Base-by-base conservation (phyloP, 768 basidiomycete species). In the Krasilnikovozyma curviuscula region DNA sequence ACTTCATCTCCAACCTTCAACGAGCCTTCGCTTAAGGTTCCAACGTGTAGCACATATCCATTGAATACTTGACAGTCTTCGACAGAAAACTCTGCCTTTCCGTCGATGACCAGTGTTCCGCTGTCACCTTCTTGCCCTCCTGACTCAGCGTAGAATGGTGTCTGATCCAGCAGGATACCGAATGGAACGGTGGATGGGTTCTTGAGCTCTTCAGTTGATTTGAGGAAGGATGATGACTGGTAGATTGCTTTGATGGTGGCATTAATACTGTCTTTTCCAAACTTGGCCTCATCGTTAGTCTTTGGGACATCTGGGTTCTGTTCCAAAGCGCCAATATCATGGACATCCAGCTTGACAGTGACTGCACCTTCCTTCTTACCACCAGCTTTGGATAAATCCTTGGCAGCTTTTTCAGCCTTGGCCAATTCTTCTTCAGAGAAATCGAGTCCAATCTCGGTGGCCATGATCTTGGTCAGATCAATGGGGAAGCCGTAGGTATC, bases 401-500 rank as follows among this genome's bases (percentile, higher is more conserved):
- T 88, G 37, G 83, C 86, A 52, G 75, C 73, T 21, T 79, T 74
- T 61, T 88, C 82, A 8, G 93, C 93, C 54, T 73, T 73, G 56
- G 84, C 84, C 57, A 95, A 91, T 56, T 89, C 88, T 40, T 70
- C 69, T 55, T 89, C 78, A 60, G 95, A 86, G 58, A 97, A 74
- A 7, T 68, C 70, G 37, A 98, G 69, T 2, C 78, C 79, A 25
- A 84, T 68, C 61, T 98, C 93, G 63, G 89, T 83, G 4, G 93
- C 93, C 93, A 98, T 97, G 50, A 98, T 71, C 42, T 81, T 78
- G 1, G 93, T 98, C 42, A 98, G 68, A 61, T 98, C 93, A 34
- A 84, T 86, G 0, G 93, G 93, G 70, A 98, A 98, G 43, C 93
- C 93, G 61, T 83, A 98, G 1, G 93, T 97, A 62, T 98, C 93